Base-by-base conservation (phyloP, 2,329 filamentous ascomycete genomes). In the Verticillium zaregamsianum region DNA sequence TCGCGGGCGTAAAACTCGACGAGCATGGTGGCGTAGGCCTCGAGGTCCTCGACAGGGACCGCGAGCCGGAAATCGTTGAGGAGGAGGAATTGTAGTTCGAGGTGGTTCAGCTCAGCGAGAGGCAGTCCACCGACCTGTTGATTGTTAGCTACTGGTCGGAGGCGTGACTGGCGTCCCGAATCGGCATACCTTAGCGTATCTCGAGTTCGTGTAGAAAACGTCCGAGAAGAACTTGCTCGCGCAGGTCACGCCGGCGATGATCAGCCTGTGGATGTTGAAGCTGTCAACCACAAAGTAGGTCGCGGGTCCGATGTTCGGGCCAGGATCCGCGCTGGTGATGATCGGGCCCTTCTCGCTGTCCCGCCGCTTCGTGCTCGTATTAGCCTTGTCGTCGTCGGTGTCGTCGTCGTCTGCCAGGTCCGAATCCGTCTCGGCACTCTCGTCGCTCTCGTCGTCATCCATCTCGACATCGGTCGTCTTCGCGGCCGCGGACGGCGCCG, bases 221-320 rank as follows among this genome's bases (percentile, higher is more conserved):
- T 99, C 86, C 5, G 94, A 98, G 77, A 99, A 99, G 82, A 98
- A 99, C 77, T 99, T 99, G 85, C 94, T 98, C 5, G 95, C 93
- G 76, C 95, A 98, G 3, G 95, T 99, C 55, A 99, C 95, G 39
- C 94, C 95, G 2, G 95, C 92, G 73, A 99, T 99, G 60, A 98
- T 93, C 61, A 99, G 81, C 61, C 95, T 89, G 73, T 99, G 95
- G 66, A 99, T 98, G 77, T 99, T 99, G 80, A 95, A 99, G 78
- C 95, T 98, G 77, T 99, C 95, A 12, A 98, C 95, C 49, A 98
- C 94, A 72, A 99, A 98, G 63, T 85, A 87, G 9, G 84, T 86
- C 5, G 82, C 81, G n/a, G 75, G 67, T 7, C 65, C 69, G 52
- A 67, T 58, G 15, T 67, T 62, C 7, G 66, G 58, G 20, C 67